A percentile compares a stretch with the other conserved stretches of the same genome.
Conservation (phyloP, 306 rosid genomes). For the Quercus wislizeni region DNA sequence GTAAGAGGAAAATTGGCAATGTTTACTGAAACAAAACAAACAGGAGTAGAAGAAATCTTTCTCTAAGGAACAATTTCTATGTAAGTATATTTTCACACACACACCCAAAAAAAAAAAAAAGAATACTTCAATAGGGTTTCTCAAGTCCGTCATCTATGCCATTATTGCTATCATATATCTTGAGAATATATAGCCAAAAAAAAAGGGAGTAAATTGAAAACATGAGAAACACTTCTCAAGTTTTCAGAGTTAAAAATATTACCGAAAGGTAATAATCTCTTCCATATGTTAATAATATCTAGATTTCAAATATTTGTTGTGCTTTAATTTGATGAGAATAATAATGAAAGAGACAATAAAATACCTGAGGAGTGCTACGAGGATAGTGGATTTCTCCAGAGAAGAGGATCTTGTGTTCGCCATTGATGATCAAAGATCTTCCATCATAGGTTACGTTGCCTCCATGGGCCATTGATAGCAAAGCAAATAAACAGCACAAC, state of each 20-base stretch:
- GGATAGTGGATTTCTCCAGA: conserved; percentile 87
- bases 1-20: background rate
- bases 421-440: conserved; percentile 57
- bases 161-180: too few species aligned
- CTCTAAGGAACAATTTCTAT: too few species aligned
- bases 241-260: background rate
- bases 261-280: too few species aligned
- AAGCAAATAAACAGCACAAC: conserved; percentile 17
- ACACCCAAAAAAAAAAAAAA: too few species aligned
- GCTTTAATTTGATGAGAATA: background rate
- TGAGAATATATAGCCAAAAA: too few species aligned
- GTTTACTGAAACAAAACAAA: too few species aligned
- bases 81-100: too few species aligned
- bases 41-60: too few species aligned
- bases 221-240: background rate
- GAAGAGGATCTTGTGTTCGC: conserved; percentile 60
- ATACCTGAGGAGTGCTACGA: conserved; percentile 81
- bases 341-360: background rate
- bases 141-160: too few species aligned
- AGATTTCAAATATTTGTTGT: background rate
- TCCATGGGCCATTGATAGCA: conserved; percentile 22
- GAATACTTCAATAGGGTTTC: too few species aligned
- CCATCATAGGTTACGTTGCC: conserved; percentile 62
- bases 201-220: too few species aligned
- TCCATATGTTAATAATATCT: too few species aligned